Base-by-base conservation (phyloP, 2,329 filamentous ascomycete genomes). In the Fusarium duplospermum region DNA sequence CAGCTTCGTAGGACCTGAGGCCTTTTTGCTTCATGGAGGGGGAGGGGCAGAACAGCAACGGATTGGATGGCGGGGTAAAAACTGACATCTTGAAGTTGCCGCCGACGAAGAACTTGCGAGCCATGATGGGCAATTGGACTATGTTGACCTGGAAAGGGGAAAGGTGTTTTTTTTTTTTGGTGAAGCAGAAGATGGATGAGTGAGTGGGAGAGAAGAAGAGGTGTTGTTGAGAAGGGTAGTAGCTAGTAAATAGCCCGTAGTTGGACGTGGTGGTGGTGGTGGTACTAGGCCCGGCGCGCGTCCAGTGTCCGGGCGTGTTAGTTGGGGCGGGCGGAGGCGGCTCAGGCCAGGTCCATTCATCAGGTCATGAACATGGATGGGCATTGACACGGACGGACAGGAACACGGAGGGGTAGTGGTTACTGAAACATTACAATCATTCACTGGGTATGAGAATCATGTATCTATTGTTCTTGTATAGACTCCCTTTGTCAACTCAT, bases 21-120 rank as follows among this genome's bases (percentile, higher is more conserved):
- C 75, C 71, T 77, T 80, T 81, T 79, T 77, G 76, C 58, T 72
- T 67, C 61, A 47, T 69, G 56, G 66, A 62, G 67, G 63, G 64
- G 66, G 69, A 62, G 65, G 70, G 64, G 63, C 45, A 67, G 54
- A 67, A 72, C 50, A 71, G 58, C 56, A 65, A 64, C 59, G 64
- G 64, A 76, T 74, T 61, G 64, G 64, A 76, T 73, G 70, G 78
- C 73, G 73, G 77, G 78, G 79, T 76, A 79, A 79, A 62, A 62
- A 74, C 89, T 83, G 87, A 97, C 95, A 98, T 98, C 91, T 99
- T 98, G 89, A 98, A 98, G 93, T 99, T 99, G 83, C 95, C 95
- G 86, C 95, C 95, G 85, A 98, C 94, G 85, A 98, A 97, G 90
- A 97, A 98, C 89, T 95, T 93, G 89, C 95, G 95, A 90, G 92